These are phyloP conservation scores for Trichoderma hamatum DNA, from an alignment of 2,329 filamentous ascomycete species.

Conservation along the genomic window DNA sequence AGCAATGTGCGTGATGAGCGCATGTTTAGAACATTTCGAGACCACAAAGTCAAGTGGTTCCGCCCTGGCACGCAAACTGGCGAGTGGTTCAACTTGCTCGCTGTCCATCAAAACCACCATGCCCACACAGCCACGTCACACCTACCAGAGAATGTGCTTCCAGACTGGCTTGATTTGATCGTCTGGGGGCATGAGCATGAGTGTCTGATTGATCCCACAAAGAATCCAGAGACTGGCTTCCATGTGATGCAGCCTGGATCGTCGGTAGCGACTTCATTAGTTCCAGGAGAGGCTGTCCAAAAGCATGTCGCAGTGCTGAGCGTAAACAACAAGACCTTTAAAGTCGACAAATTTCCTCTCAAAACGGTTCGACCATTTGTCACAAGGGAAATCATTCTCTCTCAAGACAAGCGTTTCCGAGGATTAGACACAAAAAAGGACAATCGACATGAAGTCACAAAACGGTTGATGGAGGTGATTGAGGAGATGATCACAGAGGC, in stretches of 20 bases:
- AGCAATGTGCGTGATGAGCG: constrained; percentile 97
- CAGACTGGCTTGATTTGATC: constrained; percentile 86
- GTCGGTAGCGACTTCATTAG: constrained; percentile 89
- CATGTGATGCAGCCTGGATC: constrained; percentile 97
- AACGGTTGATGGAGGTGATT: constrained; percentile 74
- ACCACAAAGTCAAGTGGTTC: constrained; percentile 93
- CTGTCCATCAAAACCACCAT: constrained; percentile 94
- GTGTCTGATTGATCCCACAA: constrained; percentile 81
- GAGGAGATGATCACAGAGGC: constrained; percentile 87
- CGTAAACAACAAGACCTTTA: constrained; percentile 81
- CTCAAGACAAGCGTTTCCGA: constrained; percentile 75
- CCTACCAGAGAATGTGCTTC: constrained; percentile 88
- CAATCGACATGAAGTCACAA: constrained; percentile 79
- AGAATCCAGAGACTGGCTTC: constrained; percentile 87
- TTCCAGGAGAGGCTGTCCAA: constrained; percentile 83
- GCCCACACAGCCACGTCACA: constrained; percentile 92
- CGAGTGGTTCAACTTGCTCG: constrained; percentile 96
- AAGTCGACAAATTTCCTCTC: constrained; percentile 76
- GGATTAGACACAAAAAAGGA: constrained; percentile 79
- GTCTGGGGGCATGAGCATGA: constrained; percentile 99
- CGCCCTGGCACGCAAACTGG: constrained; percentile 75
- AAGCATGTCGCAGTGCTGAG: constrained; percentile 90
- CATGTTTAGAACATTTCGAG: constrained; percentile 88
- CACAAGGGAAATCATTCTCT: constrained; percentile 77
- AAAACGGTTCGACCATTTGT: constrained; percentile 91